Conservation (phyloP, 164 flowering plant species). For the Cinnamomum chago region DNA sequence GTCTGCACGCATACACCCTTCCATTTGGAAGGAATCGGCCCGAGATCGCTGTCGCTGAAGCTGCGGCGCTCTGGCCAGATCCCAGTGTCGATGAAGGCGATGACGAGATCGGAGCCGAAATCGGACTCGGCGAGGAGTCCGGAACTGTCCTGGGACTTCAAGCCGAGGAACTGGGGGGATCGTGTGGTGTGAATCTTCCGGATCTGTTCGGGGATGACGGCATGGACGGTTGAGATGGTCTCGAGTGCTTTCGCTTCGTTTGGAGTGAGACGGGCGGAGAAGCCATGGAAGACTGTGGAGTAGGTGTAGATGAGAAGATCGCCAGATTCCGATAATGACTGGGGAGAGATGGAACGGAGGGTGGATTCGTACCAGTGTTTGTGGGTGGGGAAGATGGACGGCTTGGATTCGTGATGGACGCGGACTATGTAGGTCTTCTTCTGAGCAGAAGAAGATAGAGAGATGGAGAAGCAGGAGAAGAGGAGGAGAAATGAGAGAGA, state of each 20-base stretch:
- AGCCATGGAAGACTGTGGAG: slow-evolving; percentile 73
- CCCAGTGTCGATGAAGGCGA: slow-evolving; percentile 89
- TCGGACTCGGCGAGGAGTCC: slow-evolving; percentile 81
- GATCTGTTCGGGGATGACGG: slow-evolving; percentile 73
- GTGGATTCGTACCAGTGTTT: slow-evolving; percentile 78
- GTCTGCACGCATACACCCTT: slow-evolving; percentile 56
- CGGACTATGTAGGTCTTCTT: slow-evolving; percentile 57
- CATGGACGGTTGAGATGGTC: slow-evolving; percentile 32
- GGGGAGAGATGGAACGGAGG: slow-evolving; percentile 37
- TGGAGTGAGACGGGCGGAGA: slow-evolving; percentile 61
- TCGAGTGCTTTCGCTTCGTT: slow-evolving; percentile 38
- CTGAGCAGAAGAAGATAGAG: slow-evolving; percentile 10
- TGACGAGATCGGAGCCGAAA: slow-evolving; percentile 90
- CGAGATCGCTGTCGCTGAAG: slow-evolving; percentile 61
- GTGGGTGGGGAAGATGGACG: slow-evolving; percentile 80
- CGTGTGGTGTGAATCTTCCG: slow-evolving; percentile 78
- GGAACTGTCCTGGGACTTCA: slow-evolving; percentile 46
- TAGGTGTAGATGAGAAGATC: slow-evolving; percentile 55
- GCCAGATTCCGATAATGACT: neutral
- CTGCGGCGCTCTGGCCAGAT: slow-evolving; percentile 89
- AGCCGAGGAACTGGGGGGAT: slow-evolving; percentile 83
- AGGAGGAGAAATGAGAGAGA: neutral
- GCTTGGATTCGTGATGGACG: slow-evolving; percentile 60
- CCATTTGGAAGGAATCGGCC: slow-evolving; percentile 72
- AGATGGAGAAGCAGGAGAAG: neutral